Conservation (phyloP, 2,329 filamentous ascomycete genomes). For the Cryphonectria nitschkei region DNA sequence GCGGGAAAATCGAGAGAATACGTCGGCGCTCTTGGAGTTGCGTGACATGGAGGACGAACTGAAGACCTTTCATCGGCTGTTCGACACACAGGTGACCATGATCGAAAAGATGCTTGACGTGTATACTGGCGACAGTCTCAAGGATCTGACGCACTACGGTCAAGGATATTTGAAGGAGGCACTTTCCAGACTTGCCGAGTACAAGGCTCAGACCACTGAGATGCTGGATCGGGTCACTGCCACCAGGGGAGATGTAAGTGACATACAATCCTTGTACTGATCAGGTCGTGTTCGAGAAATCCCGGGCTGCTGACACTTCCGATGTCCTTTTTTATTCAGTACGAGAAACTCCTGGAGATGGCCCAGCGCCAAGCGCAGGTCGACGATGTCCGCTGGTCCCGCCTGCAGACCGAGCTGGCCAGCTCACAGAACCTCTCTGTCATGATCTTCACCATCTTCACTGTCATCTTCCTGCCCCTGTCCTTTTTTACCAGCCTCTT, state of each 20-base stretch:
- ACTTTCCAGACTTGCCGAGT: slow-evolving; percentile 56
- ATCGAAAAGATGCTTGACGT: slow-evolving; percentile 52
- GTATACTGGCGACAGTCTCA: slow-evolving; percentile 47
- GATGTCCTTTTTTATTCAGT: slow-evolving; percentile 41
- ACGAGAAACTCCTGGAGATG: slow-evolving; percentile 68
- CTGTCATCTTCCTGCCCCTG: slow-evolving; percentile 65
- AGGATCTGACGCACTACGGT: slow-evolving; percentile 48
- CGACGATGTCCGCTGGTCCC: slow-evolving; percentile 65
- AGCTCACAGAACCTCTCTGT: slow-evolving; percentile 65
- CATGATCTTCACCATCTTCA: slow-evolving; percentile 68
- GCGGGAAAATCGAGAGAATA: slow-evolving; percentile 63
- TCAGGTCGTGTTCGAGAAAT: slow-evolving; percentile 35
- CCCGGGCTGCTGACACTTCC: slow-evolving; percentile 33
- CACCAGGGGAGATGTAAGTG: slow-evolving; percentile 58
- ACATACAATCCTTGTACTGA: background rate
- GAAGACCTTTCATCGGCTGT: slow-evolving; percentile 57
- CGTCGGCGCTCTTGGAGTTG: slow-evolving; percentile 64
- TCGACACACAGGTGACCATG: slow-evolving; percentile 58
- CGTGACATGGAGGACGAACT: slow-evolving; percentile 69
- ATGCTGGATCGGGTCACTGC: slow-evolving; percentile 62
- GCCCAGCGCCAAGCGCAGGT: slow-evolving; percentile 69
- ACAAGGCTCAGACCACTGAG: slow-evolving; percentile 55
- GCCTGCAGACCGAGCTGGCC: slow-evolving; percentile 65
- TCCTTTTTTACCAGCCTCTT: slow-evolving; percentile 69
- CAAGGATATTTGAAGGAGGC: slow-evolving; percentile 57